Base-by-base conservation (phyloP, 129 eudicot species). In the Saposhnikovia divaricata region DNA sequence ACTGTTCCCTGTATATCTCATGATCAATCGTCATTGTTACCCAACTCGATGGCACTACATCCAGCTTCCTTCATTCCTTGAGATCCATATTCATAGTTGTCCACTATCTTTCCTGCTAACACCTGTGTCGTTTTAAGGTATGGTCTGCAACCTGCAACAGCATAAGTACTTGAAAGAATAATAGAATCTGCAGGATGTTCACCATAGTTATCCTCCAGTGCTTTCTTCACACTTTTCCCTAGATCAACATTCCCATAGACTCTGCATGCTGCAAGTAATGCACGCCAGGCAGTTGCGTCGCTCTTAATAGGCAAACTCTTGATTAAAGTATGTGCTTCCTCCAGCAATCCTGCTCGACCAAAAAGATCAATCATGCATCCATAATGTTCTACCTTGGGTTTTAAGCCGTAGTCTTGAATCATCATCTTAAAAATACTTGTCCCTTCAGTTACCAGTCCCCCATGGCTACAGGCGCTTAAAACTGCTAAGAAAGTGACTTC, bases 391-490 rank as follows among this genome's bases (percentile, higher is more conserved):
- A 85, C 45, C 57, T 85, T 87, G 0, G 89, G 91, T 76, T 44
- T 78, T 78, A 87, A 83, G 47, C 82, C 75, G 21, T 79, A 85
- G 28, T 81, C 89, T 14, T 55, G 45, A 12, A 87, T 86, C 88
- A 89, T 83, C 81, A 68, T 89, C 87, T 63, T 75, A 55, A 87
- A 89, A 76, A 70, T 84, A 40, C 74, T 57, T 21, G 86, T 78
- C 61, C 93, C 93, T 82, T 89, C 80, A 14, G 69, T 63, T n/a
- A 89, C 89, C 72, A 89, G 83, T 37, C 93, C 93, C 23, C 89
- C 93, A 79, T 89, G 93, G 80, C 93, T 87, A 79, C 93, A 87
- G 72, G 93, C 87, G 47, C 87, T 85, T 75, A 89, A 13, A 43
- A 87, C 47, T n/a, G 91, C 85, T 85, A 89, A 82, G 73, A 85